Base-by-base conservation (phyloP, 2,329 filamentous ascomycete species). In the Trichoderma breve region DNA sequence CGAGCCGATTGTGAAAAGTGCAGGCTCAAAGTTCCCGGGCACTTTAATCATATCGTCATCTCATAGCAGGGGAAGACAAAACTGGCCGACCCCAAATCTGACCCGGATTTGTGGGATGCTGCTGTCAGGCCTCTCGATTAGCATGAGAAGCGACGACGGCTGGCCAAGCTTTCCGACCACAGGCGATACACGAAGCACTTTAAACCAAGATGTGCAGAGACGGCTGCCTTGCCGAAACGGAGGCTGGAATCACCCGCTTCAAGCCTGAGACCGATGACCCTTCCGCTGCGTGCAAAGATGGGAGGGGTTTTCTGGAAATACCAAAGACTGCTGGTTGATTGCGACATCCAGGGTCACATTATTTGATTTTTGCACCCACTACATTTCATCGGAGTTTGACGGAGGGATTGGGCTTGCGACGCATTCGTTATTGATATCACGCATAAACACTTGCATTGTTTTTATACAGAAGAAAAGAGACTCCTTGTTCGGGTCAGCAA, bases 1-100 rank as follows among this genome's bases (percentile, higher is more conserved):
- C 85, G 92, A 74, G 87, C 90, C 14, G 92, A 93, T 80, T 95
- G 92, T 79, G 92, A 94, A 73, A 94, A 94, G 81, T 95, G 92
- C 81, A 87, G 87, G 58, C 85, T 88, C 78, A 92, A 90, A 78
- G 91, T 93, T 8, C 92, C 92, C 0, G 92, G 92, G 1, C 92
- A 95, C 79, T 94, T 93, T 78, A 94, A 92, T 77, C 92, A 95
- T 81, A 93, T 94, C 73, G 89, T 93, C 74, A 86, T 90, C 76
- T 89, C 88, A 62, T 90, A 89, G 84, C 74, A 77, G 30, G 77
- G 78, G 26, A 70, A 73, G 66, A 77, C 73, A 30, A 75, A 73
- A 71, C 70, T 81, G 43, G 68, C 78, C 36, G 77, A 80, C 62
- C 76, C 76, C n/a, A 43, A 67, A 24, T 32, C 53, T 55, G 64